Evolutionary conservation across 495 filamentous ascomycete genomes (phyloP).

Genomic region (Letharia lupina): DNA sequence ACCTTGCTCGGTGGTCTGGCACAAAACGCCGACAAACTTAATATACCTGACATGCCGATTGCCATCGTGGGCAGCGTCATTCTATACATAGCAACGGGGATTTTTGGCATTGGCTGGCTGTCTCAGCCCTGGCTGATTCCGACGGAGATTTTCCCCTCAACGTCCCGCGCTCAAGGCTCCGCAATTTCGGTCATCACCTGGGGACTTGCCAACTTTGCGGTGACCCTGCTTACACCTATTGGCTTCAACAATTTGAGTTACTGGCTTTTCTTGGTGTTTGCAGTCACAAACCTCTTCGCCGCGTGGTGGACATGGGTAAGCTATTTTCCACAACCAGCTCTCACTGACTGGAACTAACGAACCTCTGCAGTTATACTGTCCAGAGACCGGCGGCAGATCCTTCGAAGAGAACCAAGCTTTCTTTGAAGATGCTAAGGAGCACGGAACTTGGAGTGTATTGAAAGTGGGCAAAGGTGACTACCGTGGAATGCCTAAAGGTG

Average conservation of each 20-base stretch:
- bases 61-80: constrained; percentile 39
- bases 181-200: constrained; percentile 47
- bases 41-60: constrained; percentile 31
- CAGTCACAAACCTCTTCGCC: constrained; percentile 43
- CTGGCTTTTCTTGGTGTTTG: constrained; percentile 49
- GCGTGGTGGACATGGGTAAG: constrained; percentile 42
- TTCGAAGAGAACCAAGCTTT: constrained; percentile 52
- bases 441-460: constrained; percentile 39
- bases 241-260: constrained; percentile 48
- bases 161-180: constrained; percentile 45
- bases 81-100: constrained; percentile 44
- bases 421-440: constrained; percentile 41
- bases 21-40: constrained; percentile 27
- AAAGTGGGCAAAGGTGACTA: constrained; percentile 42
- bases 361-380: constrained; percentile 32
- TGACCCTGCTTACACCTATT: constrained; percentile 48
- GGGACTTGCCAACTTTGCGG: constrained; percentile 48
- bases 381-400: constrained; percentile 45
- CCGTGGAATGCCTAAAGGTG: constrained; percentile 35
- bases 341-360: not conserved
- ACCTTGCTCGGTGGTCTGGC: constrained; percentile 40
- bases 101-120: constrained; percentile 52
- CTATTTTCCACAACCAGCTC: not conserved
- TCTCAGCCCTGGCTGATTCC: constrained; percentile 50
- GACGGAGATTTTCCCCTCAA: constrained; percentile 49